Conservation (phyloP, 129 eudicot species). For the Escallonia herrerae region DNA sequence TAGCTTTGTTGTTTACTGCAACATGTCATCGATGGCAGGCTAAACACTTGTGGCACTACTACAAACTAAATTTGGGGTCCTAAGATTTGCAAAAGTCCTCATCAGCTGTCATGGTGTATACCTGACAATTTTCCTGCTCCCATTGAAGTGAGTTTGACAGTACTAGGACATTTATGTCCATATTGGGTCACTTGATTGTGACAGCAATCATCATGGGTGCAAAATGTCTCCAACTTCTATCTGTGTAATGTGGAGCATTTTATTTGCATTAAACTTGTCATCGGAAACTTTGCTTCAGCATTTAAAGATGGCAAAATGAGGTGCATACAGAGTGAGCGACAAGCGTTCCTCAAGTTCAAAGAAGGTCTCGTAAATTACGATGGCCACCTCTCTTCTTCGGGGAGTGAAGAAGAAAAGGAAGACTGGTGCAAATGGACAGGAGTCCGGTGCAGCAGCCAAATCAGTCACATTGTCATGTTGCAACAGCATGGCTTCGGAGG, state of each 20-base stretch:
- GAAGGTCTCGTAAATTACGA: neutral
- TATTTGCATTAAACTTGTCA: neutral
- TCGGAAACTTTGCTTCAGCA: neutral
- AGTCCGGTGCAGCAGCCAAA: neutral
- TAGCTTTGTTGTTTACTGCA: too few species aligned
- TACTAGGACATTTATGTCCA: too few species aligned
- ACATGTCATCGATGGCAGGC: too few species aligned
- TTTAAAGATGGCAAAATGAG: neutral
- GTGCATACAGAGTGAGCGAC: slow-evolving; percentile 11
- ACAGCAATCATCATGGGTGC: neutral
- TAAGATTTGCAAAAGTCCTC: too few species aligned
- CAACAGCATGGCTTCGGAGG: too few species aligned
- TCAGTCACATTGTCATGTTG: neutral
- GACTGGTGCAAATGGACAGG: slow-evolving; percentile 1
- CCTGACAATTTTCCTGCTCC: too few species aligned
- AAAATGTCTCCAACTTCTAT: neutral
- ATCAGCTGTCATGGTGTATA: too few species aligned
- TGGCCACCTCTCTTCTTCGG: slow-evolving; percentile 1
- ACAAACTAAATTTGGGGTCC: too few species aligned
- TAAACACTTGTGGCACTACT: too few species aligned
- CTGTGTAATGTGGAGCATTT: neutral
- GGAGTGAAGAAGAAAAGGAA: neutral
- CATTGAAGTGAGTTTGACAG: too few species aligned
- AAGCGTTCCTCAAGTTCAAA: slow-evolving; percentile 1
- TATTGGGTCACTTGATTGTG: too few species aligned